Base-by-base conservation (phyloP, 345 rosid genomes). In the Gossypium bickii region DNA sequence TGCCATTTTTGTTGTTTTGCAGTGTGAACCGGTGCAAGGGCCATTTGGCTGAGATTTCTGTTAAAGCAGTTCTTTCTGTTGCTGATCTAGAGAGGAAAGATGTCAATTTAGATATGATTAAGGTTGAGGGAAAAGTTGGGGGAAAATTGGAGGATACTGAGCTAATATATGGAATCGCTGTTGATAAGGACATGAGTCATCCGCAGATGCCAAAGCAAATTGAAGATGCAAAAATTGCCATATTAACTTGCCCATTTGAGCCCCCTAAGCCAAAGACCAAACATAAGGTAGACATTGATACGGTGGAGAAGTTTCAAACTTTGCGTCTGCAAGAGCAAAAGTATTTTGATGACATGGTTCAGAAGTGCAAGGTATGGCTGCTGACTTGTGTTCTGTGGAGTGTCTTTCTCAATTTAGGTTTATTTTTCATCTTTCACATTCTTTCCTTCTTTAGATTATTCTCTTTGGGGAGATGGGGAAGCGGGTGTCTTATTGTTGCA, bases 231-330 rank as follows among this genome's bases (percentile, higher is more conserved):
- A 94, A 89, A 80, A 95, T 95, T 89, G 98, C 98, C 64, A 93
- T 95, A 81, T 67, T 67, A 88, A 95, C 99, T 17, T 95, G 98
- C 81, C 93, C 99, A 55, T 93, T 95, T 85, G 98, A 93, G 86
- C 98, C 99, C 60, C 98, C 99, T 56, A 51, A 95, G 89, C 98
- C 98, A 2, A 93, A 95, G 85, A 95, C 99, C 57, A 95, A 95
- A 69, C 99, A 95, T 87, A 95, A 95, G 97, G 96, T 95, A 80
- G 99, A 95, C 72, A 91, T 95, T 81, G 97, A 95, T 83, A 89
- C 93, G 0, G 98, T 95, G 71, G 99, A 95, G 76, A 95, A 93
- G 89, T 95, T 95, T 75, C 88, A 95, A 87, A 89, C 89, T 48
- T 76, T 95, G 74, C 99, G 97, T 62, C 78, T 74, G 84, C 99